Evolutionary conservation across 768 basidiomycete genomes (phyloP), one percentile per base, ranked within the genome.

Genomic region (Panaeolus papilionaceus): DNA sequence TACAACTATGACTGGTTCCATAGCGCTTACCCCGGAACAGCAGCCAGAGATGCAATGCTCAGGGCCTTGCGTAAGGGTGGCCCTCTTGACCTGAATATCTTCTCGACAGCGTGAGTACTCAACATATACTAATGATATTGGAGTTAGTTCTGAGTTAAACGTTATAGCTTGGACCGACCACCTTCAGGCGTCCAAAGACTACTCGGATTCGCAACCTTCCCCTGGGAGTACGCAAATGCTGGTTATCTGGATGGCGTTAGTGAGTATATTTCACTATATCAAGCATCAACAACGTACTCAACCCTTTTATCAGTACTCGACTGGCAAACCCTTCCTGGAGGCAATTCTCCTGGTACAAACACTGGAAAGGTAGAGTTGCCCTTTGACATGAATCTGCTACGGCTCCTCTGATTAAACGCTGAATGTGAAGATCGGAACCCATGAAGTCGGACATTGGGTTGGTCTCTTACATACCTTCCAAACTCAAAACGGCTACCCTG

Each of bases 391-490:
- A 38, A 23, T 28, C 64, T 38, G 71, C 71, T 45, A 76, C 69
- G 58, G 49, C 38, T 38, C 58, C 66, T 75, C 68, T 47, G n/a
- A 39, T 49, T 18, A 9, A n/a, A 23, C 20, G 23, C 47, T 26
- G 47, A 49, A 20, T 12, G 23, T 23, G 20, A 69, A 78, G 72
- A 86, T 83, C 4, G 68, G 81, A 38, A 80, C 78, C 1, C 84
- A 85, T 70, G 84, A 85, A 71, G 79, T 78, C 10, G 81, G 84
- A 1, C 83, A 85, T 72, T 85, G 83, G 83, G 74, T 81, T 65
- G 83, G 83, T 10, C 75, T 84, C 3, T 85, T 81, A 73, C 84
- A 84, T 71, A 83, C 82, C 20, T 72, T 72, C 26, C 76, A 44
- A 44, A 44, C 42, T 44, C 42, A 44, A 18, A 16, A 83, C 74